A percentile compares a stretch with the other conserved stretches of the same genome.
Evolutionary conservation across 2,329 filamentous ascomycete species (phyloP).

Genomic region (Chaetomium sp.): DNA sequence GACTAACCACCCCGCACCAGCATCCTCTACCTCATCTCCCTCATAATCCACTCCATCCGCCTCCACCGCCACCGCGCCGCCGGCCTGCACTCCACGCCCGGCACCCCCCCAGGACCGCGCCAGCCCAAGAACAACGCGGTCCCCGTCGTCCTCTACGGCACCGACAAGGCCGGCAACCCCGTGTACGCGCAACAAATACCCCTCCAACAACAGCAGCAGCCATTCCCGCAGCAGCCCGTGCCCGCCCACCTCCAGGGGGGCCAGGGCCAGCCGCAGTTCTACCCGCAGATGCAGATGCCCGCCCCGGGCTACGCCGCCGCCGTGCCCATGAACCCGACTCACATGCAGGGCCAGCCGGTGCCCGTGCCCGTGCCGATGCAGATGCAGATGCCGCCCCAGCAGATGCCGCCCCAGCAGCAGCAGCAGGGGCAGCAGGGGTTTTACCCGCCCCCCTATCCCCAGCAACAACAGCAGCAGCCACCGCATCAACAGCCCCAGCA

Average conservation of each 20-base stretch:
- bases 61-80: slow-evolving; percentile 49
- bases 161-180: slow-evolving; percentile 26
- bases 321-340: background rate
- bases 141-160: background rate
- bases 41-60: slow-evolving; percentile 46
- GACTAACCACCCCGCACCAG: slow-evolving; percentile 36
- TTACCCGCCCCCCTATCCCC: background rate
- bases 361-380: background rate
- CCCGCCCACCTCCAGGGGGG: slow-evolving; percentile 2
- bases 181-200: slow-evolving; percentile 15
- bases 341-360: slow-evolving; percentile 3
- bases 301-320: background rate
- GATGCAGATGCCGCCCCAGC: background rate
- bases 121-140: slow-evolving; percentile 28
- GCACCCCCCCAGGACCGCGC: slow-evolving; percentile 23
- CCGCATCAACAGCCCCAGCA: background rate
- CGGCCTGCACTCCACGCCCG: slow-evolving; percentile 46
- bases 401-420: slow-evolving; percentile 14
- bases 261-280: slow-evolving; percentile 2
- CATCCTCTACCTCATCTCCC: slow-evolving; percentile 46
- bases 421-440: background rate
- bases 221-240: background rate
- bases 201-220: slow-evolving; percentile 12
- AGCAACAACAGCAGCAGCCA: slow-evolving; percentile 13
- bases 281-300: background rate